Evolutionary conservation across 345 rosid species (phyloP), one percentile per base, ranked within the genome.

Genomic region (Eucalyptus paniculata): DNA sequence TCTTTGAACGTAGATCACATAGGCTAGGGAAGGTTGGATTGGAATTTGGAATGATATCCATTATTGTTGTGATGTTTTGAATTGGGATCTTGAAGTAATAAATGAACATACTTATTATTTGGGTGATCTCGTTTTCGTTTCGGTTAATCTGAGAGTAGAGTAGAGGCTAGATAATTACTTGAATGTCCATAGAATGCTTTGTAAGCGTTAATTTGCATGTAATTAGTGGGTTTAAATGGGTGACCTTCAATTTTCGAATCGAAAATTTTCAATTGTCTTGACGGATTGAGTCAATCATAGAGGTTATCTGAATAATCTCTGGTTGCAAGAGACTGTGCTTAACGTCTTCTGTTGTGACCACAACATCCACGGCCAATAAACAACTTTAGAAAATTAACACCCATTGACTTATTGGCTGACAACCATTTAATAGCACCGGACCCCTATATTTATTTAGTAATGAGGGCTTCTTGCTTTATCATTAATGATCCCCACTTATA

Each of bases 101-200:
- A 40, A 77, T 40, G 83, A 40, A 40, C 6, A 21, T 40, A 21
- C 47, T 40, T 37, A 10, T 77, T 19, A 21, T 21, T 12, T 40
- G 30, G 24, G 47, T 21, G 7, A 77, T 77, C 5, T 40, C 3
- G 0, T 77, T 40, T 77, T 77, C 5, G 1, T 19, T 37, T 21
- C 0, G 16, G 16, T 42, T 5, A 34, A 21, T 37, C 9, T 4
- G 2, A 77, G 28, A 9, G 1, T 2, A 40, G 47, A 5, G 28
- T 0, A 37, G 45, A 37, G 15, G 14, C 15, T 2, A 21, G 9
- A 77, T 77, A 77, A 37, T 77, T 77, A 6, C 28, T 37, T 21
- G 8, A 12, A 37, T 5, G 45, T 19, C 4, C 16, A 7, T 37
- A 11, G 0, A 19, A 37, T 40, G 24, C 15, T 24, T 1, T 72